Evolutionary conservation across 495 filamentous ascomycete genomes (phyloP).

Genomic region (Aspergillus cavernicola): DNA sequence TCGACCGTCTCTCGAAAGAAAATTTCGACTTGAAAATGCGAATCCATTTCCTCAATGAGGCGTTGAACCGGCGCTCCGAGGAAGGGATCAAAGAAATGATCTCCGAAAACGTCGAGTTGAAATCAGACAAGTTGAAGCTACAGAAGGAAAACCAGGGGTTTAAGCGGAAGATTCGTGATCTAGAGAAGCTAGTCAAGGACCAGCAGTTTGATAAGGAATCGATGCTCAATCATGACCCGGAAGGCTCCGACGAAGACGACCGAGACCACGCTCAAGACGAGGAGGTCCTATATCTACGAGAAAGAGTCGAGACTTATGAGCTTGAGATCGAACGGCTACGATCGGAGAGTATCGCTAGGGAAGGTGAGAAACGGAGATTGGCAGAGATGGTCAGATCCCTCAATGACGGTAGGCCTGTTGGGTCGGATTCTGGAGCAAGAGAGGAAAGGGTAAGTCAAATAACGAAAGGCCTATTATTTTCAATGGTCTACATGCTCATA

Average conservation of each 20-base stretch:
- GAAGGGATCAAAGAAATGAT: slow-evolving; percentile 97
- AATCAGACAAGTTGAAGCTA: slow-evolving; percentile 79
- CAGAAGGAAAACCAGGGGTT: slow-evolving; percentile 85
- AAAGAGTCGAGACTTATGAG: slow-evolving; percentile 78
- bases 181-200: slow-evolving; percentile 81
- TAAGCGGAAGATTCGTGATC: slow-evolving; percentile 70
- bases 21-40: slow-evolving; percentile 98
- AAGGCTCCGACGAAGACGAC: slow-evolving; percentile 57
- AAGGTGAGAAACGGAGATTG: slow-evolving; percentile 76
- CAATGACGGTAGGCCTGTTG: slow-evolving; percentile 58
- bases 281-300: slow-evolving; percentile 77
- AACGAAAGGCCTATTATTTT: neutral
- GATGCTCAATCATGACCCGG: slow-evolving; percentile 55
- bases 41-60: slow-evolving; percentile 93
- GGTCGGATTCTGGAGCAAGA: slow-evolving; percentile 66
- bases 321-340: slow-evolving; percentile 76
- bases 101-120: slow-evolving; percentile 91
- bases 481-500: neutral
- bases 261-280: slow-evolving; percentile 59
- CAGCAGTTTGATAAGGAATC: slow-evolving; percentile 55
- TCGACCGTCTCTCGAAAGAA: slow-evolving; percentile 86
- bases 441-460: slow-evolving; percentile 63
- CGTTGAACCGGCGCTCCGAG: slow-evolving; percentile 87
- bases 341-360: slow-evolving; percentile 68
- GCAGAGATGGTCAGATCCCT: slow-evolving; percentile 73